Evolutionary conservation across 208 protist genomes (phyloP).

Genomic region (Trypanosoma lewisi): DNA sequence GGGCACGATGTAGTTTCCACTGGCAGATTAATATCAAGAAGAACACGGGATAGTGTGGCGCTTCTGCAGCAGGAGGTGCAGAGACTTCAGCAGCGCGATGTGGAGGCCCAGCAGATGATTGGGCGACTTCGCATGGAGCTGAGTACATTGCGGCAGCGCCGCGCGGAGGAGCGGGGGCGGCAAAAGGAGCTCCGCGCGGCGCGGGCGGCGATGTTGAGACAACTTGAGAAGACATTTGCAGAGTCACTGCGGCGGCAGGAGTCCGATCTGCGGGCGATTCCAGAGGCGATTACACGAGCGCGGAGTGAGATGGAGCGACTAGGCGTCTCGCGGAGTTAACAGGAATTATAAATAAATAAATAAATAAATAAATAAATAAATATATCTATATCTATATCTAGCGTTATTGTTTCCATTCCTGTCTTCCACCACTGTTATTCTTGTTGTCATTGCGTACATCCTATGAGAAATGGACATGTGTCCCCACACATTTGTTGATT

Average conservation of each 20-base stretch:
- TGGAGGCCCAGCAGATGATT: constrained; percentile 27
- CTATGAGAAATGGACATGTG: no score
- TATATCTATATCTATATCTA: no score
- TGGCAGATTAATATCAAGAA: background rate
- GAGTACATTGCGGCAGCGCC: constrained; percentile 30
- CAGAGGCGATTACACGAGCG: constrained; percentile 11
- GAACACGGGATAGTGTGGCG: constrained; percentile 27
- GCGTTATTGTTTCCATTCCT: no score
- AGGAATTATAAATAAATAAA: background rate
- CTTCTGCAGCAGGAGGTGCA: constrained; percentile 33
- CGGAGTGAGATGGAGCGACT: constrained; percentile 19
- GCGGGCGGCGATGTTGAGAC: constrained; percentile 34
- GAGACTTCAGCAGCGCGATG: constrained; percentile 5
- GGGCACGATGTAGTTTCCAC: constrained; percentile 13
- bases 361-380: constrained; percentile 6
- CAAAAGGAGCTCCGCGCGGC: constrained; percentile 31
- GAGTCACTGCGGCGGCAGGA: constrained; percentile 30
- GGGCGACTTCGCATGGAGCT: constrained; percentile 44
- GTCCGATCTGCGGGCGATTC: constrained; percentile 8
- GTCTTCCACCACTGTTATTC: no score
- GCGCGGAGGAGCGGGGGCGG: constrained; percentile 40
- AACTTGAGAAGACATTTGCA: constrained; percentile 38
- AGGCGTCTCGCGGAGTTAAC: background rate
- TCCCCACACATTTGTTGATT: no score
- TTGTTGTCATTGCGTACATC: no score